phyloP scores from a whole-genome alignment of 805 yeast species.

The Priceomyces melissophilus region DNA sequence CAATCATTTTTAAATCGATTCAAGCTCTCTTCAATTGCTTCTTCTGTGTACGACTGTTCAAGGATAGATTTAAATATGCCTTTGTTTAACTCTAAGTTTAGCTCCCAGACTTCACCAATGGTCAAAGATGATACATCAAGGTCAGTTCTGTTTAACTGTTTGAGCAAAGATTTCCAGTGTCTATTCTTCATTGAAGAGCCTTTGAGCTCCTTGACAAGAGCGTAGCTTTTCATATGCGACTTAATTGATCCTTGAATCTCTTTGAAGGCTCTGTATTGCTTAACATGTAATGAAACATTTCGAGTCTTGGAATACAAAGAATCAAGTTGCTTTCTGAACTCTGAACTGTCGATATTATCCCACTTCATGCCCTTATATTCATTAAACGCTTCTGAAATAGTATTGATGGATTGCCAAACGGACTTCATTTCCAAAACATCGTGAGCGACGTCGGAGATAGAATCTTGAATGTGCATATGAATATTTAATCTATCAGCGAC shows the following conservation, averaged over 20 bases:
- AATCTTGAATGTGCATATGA: constrained; percentile 25
- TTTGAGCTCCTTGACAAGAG: constrained; percentile 45
- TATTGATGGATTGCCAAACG: constrained; percentile 63
- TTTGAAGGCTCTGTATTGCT: constrained; percentile 69
- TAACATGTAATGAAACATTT: constrained; percentile 52
- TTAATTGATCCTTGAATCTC: constrained; percentile 48
- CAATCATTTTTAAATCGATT: constrained; percentile 51
- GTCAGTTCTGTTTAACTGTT: constrained; percentile 24
- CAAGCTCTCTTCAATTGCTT: constrained; percentile 57
- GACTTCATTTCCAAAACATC: constrained; percentile 56
- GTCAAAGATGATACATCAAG: constrained; percentile 26
- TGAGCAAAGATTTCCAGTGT: constrained; percentile 61
- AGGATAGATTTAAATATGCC: constrained; percentile 45
- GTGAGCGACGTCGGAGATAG: constrained; percentile 29
- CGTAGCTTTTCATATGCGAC: constrained; percentile 32
- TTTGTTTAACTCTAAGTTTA: constrained; percentile 49
- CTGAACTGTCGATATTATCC: constrained; percentile 44
- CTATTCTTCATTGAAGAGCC: constrained; percentile 56
- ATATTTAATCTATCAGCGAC: constrained; percentile 26
- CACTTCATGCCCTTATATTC: constrained; percentile 45
- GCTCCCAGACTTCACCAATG: constrained; percentile 60
- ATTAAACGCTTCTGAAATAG: constrained; percentile 46
- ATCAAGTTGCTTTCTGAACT: constrained; percentile 48
- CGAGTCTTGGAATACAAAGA: constrained; percentile 45
- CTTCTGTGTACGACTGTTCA: constrained; percentile 70